Evolutionary conservation across 352 stramenopile genomes (phyloP).

Genomic region (Phytophthora hybrid): DNA sequence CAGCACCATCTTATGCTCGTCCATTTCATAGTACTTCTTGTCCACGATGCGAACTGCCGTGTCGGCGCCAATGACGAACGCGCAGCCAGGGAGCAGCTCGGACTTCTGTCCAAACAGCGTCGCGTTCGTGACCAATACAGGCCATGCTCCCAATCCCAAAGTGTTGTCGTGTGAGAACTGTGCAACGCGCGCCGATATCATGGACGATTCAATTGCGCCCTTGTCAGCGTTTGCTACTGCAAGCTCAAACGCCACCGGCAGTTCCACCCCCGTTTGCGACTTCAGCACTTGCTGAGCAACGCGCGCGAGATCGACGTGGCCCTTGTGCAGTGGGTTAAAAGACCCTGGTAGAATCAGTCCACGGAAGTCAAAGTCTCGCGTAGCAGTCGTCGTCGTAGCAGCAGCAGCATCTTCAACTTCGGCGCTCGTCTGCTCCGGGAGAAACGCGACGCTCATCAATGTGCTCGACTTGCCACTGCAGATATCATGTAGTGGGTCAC

Average conservation of each 20-base stretch:
- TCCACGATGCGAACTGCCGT: constrained; percentile 90
- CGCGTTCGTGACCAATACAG: constrained; percentile 82
- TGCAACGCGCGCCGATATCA: constrained; percentile 50
- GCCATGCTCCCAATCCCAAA: constrained; percentile 47
- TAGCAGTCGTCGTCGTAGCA: constrained; percentile 24
- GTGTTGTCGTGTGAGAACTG: constrained; percentile 52
- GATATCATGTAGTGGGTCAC: constrained; percentile 42
- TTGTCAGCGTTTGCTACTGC: constrained; percentile 86
- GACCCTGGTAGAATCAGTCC: constrained; percentile 79
- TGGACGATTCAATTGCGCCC: constrained; percentile 54
- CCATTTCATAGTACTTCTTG: constrained; percentile 91
- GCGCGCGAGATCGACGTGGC: constrained; percentile 68
- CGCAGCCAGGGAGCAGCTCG: constrained; percentile 70
- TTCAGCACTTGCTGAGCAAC: constrained; percentile 58
- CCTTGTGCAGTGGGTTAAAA: constrained; percentile 87
- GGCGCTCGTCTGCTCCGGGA: constrained; percentile 31
- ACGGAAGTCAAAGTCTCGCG: constrained; percentile 55
- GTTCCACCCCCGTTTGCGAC: constrained; percentile 29
- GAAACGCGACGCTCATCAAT: constrained; percentile 60
- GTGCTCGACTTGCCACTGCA: constrained; percentile 26
- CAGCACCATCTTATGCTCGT: constrained; percentile 79
- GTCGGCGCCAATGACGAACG: constrained; percentile 91
- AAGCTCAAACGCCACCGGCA: constrained; percentile 79
- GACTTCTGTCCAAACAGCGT: constrained; percentile 88
- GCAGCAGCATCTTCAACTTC: constrained; percentile 1